phyloP scores from a whole-genome alignment of 768 basidiomycete species.

The Pulveroboletus sp. region DNA sequence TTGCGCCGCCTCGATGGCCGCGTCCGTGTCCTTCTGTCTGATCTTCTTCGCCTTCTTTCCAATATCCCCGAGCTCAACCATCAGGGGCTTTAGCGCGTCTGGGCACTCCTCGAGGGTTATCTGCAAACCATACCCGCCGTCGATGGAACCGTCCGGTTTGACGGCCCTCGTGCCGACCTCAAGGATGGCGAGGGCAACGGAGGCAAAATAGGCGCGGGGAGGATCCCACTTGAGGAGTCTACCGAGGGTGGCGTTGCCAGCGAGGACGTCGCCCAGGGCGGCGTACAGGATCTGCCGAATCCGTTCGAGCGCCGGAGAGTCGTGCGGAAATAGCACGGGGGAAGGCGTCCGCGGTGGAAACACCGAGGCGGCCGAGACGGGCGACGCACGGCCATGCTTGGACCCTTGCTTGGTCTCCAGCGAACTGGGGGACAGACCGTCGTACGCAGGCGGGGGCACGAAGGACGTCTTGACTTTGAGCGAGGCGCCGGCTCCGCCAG shows the following conservation, averaged over 20 bases:
- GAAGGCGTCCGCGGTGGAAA: constrained; percentile 40
- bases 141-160: constrained; percentile 44
- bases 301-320: constrained; percentile 57
- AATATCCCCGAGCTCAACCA: constrained; percentile 58
- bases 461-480: constrained; percentile 53
- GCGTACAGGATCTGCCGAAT: constrained; percentile 89
- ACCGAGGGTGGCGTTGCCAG: constrained; percentile 50
- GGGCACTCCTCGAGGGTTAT: constrained; percentile 64
- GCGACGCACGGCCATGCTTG: constrained; percentile 4
- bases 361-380: constrained; percentile 26
- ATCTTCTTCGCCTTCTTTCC: constrained; percentile 48
- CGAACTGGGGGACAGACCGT: constrained; percentile 29
- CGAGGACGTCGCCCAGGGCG: constrained; percentile 66
- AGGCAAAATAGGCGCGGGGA: constrained; percentile 73
- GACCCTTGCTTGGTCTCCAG: constrained; percentile 11
- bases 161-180: constrained; percentile 55
- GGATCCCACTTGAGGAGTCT: constrained; percentile 57
- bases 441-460: constrained; percentile 68
- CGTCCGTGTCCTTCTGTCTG: constrained; percentile 49
- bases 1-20: constrained; percentile 41
- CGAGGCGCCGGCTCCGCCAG: constrained; percentile 38
- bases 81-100: constrained; percentile 58
- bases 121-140: constrained; percentile 47
- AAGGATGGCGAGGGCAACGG: constrained; percentile 70
- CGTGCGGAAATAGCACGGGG: constrained; percentile 41